phyloP scores from a whole-genome alignment of 2,329 filamentous ascomycete genomes.

The Bipolaris cookei region DNA sequence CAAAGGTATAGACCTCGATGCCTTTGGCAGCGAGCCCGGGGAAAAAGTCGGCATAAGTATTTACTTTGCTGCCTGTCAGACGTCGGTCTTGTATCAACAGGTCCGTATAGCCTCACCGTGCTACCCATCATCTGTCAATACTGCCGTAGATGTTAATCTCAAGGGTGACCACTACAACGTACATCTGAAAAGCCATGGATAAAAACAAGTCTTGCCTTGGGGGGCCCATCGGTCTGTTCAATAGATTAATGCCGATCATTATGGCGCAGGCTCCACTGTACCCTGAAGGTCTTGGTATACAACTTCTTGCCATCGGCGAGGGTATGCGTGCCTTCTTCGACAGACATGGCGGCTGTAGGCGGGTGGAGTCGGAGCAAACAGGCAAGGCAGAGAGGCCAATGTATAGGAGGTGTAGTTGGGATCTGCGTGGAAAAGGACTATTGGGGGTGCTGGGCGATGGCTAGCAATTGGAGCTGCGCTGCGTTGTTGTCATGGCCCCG shows the following conservation, averaged over 20 bases:
- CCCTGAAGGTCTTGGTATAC: slow-evolving; percentile 69
- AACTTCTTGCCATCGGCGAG: slow-evolving; percentile 61
- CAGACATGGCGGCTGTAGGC: slow-evolving; percentile 40
- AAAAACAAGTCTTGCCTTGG: slow-evolving; percentile 76
- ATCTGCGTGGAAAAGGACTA: neutral
- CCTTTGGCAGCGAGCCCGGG: slow-evolving; percentile 70
- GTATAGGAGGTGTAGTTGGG: neutral
- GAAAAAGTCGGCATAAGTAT: slow-evolving; percentile 78
- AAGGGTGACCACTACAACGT: slow-evolving; percentile 17
- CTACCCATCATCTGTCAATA: slow-evolving; percentile 12
- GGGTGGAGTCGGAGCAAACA: neutral
- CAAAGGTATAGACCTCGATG: slow-evolving; percentile 78
- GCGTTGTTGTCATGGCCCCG: slow-evolving; percentile 5
- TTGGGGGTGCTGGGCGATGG: neutral
- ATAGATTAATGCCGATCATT: slow-evolving; percentile 17
- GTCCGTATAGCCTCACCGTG: slow-evolving; percentile 15
- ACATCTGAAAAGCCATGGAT: slow-evolving; percentile 85
- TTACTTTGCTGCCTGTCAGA: slow-evolving; percentile 54
- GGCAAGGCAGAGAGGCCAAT: neutral
- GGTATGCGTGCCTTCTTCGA: slow-evolving; percentile 60
- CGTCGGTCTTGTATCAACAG: neutral
- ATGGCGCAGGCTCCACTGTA: slow-evolving; percentile 31
- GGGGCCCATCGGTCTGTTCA: slow-evolving; percentile 60
- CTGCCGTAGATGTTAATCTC: neutral
- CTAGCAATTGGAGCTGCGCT: slow-evolving; percentile 6